A percentile compares a stretch with the other conserved stretches of the same genome.
These are phyloP conservation scores for Trichoderma aggressivum DNA, from an alignment of 2,329 filamentous ascomycete genomes.

Conservation along the genomic window DNA sequence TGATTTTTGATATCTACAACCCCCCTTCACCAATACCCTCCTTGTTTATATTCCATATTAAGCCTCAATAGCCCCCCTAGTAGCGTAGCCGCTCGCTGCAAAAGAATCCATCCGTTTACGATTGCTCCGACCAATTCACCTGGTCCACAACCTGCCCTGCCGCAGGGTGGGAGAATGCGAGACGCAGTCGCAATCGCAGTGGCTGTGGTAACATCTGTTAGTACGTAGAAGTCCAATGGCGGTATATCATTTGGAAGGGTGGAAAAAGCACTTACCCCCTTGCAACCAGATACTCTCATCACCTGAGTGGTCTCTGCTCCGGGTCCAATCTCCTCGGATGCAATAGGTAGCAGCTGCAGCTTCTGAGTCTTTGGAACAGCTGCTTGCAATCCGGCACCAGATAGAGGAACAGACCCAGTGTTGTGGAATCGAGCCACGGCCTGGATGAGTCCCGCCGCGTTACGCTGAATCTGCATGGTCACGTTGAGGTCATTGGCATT, in stretches of 20 bases:
- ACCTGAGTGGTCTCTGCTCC: slow-evolving; percentile 83
- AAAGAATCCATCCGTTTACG: slow-evolving; percentile 24
- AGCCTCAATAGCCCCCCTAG: neutral
- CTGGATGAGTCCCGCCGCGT: slow-evolving; percentile 73
- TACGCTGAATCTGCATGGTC: slow-evolving; percentile 80
- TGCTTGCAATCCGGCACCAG: slow-evolving; percentile 80
- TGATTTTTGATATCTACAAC: slow-evolving; percentile 14
- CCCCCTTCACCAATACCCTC: neutral
- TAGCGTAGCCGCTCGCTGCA: neutral
- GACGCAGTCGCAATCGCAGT: slow-evolving; percentile 79
- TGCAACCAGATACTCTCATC: slow-evolving; percentile 82
- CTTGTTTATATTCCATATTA: slow-evolving; percentile 7
- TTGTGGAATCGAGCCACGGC: slow-evolving; percentile 84
- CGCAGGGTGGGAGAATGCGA: slow-evolving; percentile 72
- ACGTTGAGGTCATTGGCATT: slow-evolving; percentile 81
- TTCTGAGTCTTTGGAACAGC: slow-evolving; percentile 97
- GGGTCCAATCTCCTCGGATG: slow-evolving; percentile 68
- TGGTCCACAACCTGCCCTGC: slow-evolving; percentile 77
- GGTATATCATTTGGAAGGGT: neutral
- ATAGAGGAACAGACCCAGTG: slow-evolving; percentile 60
- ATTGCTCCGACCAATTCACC: slow-evolving; percentile 92
- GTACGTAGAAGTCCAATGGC: neutral
- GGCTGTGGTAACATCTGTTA: slow-evolving; percentile 49
- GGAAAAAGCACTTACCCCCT: slow-evolving; percentile 69
- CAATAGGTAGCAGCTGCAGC: slow-evolving; percentile 86